A percentile compares a stretch with the other conserved stretches of the same genome.
These are phyloP conservation scores for Venturia aucupariae DNA, from an alignment of 2,329 filamentous ascomycete species.

Conservation along the genomic window DNA sequence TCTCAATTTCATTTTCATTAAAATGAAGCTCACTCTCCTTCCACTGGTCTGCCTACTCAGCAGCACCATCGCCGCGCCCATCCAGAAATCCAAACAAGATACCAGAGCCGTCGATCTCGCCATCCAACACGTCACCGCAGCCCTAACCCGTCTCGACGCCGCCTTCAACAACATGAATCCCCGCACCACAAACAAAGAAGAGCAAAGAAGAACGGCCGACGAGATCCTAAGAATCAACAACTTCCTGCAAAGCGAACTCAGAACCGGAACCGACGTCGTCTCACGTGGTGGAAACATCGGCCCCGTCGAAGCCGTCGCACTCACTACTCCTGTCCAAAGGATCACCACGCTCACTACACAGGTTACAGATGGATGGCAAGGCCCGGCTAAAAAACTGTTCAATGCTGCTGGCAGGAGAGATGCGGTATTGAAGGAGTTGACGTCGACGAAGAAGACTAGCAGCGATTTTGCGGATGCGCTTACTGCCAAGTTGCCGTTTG, in stretches of 20 bases:
- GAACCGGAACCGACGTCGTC: neutral
- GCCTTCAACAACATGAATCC: constrained; percentile 1
- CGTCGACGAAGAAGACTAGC: neutral
- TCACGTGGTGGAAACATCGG: neutral
- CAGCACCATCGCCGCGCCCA: neutral
- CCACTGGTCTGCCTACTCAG: neutral
- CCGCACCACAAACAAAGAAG: neutral
- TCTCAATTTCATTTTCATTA: neutral
- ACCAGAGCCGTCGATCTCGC: neutral
- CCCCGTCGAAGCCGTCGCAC: neutral
- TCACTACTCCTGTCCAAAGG: neutral
- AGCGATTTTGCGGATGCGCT: neutral
- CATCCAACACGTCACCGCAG: neutral
- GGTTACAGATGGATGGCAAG: neutral
- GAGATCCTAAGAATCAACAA: neutral
- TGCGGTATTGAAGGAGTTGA: neutral
- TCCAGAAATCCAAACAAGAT: neutral
- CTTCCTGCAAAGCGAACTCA: neutral
- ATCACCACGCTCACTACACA: neutral
- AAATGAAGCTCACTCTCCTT: neutral
- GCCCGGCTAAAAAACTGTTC: neutral
- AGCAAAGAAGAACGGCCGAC: neutral
- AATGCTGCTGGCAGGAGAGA: neutral
- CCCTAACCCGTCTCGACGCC: neutral
- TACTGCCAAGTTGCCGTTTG: neutral